phyloP scores from a whole-genome alignment of 75 land plant genomes.

The Larix kaempferi region DNA sequence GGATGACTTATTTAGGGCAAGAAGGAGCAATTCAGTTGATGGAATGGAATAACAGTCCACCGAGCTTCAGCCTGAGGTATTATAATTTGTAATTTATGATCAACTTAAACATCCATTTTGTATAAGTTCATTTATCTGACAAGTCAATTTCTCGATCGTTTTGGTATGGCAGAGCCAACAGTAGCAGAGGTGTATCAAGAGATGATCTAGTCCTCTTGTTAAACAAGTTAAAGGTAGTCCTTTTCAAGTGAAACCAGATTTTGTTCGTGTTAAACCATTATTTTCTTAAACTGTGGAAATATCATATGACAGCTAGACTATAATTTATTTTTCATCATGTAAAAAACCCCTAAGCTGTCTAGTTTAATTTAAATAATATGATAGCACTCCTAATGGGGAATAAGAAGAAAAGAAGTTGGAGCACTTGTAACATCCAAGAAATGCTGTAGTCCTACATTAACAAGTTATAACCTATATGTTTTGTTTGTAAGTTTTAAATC shows the following conservation, averaged over 20 bases:
- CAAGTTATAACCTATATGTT: not conserved
- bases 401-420: not conserved
- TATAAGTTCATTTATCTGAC: not conserved
- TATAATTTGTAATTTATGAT: not conserved
- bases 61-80: conserved; percentile 76
- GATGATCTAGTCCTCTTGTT: conserved; percentile 55
- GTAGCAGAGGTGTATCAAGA: conserved; percentile 51
- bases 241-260: not conserved
- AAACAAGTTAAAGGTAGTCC: conserved; percentile 53
- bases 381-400: not conserved
- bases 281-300: not conserved
- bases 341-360: not conserved
- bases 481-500: not conserved
- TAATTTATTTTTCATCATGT: not conserved
- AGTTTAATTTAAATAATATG: not conserved
- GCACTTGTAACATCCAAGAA: not conserved
- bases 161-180: conserved; percentile 56
- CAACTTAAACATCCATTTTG: not conserved
- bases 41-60: conserved; percentile 82
- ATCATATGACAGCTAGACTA: not conserved
- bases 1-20: conserved; percentile 59
- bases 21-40: conserved; percentile 68
- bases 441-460: not conserved
- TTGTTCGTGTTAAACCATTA: not conserved
- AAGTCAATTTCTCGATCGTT: not conserved